phyloP scores from a whole-genome alignment of 2,329 filamentous ascomycete genomes.

The Colletotrichum salicis region DNA sequence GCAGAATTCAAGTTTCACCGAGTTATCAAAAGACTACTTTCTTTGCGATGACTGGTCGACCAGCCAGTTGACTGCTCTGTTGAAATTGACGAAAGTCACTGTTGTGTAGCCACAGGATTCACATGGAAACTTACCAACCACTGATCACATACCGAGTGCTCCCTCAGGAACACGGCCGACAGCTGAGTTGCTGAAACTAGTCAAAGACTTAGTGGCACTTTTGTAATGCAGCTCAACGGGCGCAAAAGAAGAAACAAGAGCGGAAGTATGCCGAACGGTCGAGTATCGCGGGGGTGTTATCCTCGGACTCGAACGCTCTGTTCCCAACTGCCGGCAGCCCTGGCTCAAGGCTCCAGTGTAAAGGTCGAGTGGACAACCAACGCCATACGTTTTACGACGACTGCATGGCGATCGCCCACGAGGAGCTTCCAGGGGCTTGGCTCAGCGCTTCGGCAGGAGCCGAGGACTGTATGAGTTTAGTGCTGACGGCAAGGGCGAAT shows the following conservation, averaged over 20 bases:
- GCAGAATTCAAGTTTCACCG: not conserved
- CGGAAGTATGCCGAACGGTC: not conserved
- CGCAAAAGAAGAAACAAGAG: not conserved
- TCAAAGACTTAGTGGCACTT: not conserved
- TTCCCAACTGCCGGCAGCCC: slow-evolving; percentile 2
- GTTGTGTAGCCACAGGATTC: not conserved
- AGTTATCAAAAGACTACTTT: not conserved
- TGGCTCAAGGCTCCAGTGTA: not conserved
- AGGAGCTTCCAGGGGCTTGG: slow-evolving; percentile 3
- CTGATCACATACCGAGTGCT: not conserved
- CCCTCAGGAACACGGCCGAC: not conserved
- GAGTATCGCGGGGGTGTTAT: too few species aligned
- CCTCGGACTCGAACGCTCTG: not conserved
- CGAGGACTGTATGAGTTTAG: not conserved
- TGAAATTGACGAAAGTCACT: not conserved
- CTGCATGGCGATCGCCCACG: not conserved
- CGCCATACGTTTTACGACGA: not conserved
- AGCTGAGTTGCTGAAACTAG: not conserved
- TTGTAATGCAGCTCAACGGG: slow-evolving; percentile 5
- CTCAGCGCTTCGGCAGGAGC: slow-evolving; percentile 17
- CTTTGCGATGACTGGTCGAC: not conserved
- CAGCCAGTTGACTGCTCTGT: not conserved
- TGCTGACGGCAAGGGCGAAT: slow-evolving; percentile 14
- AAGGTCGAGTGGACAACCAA: not conserved
- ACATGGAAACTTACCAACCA: not conserved